These are phyloP conservation scores for Pistacia vera DNA, from an alignment of 345 rosid genomes.

Conservation along the genomic window DNA sequence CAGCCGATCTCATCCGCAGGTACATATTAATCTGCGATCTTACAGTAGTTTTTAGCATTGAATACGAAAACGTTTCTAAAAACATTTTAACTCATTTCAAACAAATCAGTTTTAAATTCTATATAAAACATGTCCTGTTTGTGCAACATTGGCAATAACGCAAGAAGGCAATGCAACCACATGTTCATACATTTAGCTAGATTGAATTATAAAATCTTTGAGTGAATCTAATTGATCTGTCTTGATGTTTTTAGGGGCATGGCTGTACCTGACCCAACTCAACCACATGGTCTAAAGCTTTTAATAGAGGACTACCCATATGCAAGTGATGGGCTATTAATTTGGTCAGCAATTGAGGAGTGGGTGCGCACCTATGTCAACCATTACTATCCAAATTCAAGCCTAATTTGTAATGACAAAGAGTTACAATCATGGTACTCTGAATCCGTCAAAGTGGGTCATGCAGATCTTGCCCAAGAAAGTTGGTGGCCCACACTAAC, in stretches of 20 bases:
- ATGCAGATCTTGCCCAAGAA: conserved; percentile 68
- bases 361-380: conserved; percentile 89
- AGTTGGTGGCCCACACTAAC: conserved; percentile 87
- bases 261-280: conserved; percentile 84
- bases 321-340: conserved; percentile 83
- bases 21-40: conserved; percentile 16
- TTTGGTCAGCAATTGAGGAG: conserved; percentile 82
- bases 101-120: too few relatives aligned
- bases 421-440: conserved; percentile 90
- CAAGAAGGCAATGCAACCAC: too few relatives aligned
- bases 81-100: too few relatives aligned
- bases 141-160: too few relatives aligned
- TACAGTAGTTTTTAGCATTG: too few relatives aligned
- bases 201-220: conserved; percentile 10
- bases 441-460: conserved; percentile 84
- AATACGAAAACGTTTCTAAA: too few relatives aligned
- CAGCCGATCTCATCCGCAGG: conserved; percentile 95
- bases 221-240: conserved; percentile 12
- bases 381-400: conserved; percentile 67
- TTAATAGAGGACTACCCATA: conserved; percentile 91
- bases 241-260: conserved; percentile 64
- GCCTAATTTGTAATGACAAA: conserved; percentile 48
- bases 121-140: too few relatives aligned
- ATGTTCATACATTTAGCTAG: conserved; percentile 13
- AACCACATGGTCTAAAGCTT: conserved; percentile 87